Evolutionary conservation across 805 yeast genomes (phyloP).

Genomic region (Ogataea pignaliae): DNA sequence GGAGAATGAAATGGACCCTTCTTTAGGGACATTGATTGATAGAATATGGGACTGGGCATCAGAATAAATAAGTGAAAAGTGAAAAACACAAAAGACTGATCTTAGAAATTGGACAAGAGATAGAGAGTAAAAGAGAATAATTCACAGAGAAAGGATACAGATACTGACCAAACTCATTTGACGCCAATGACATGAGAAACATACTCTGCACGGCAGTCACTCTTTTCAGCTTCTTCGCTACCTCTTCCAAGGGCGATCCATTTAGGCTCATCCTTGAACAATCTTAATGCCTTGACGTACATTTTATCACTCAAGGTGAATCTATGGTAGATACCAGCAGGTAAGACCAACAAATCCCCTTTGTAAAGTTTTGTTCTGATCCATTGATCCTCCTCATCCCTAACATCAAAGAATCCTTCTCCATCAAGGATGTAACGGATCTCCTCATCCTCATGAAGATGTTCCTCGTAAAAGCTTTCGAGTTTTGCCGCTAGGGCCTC

Average conservation of each 20-base stretch:
- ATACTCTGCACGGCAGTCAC: constrained; percentile 43
- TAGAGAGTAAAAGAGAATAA: no score
- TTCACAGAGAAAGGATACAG: no score
- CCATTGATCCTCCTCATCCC: constrained; percentile 63
- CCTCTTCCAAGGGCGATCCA: constrained; percentile 81
- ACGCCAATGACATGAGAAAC: constrained; percentile 25
- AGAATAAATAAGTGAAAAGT: no score
- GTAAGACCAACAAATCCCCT: constrained; percentile 69
- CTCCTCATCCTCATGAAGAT: constrained; percentile 95
- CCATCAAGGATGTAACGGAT: constrained; percentile 88
- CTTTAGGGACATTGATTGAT: no score
- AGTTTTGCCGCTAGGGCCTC: constrained; percentile 59
- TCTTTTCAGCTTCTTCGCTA: constrained; percentile 35
- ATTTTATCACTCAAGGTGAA: constrained; percentile 68
- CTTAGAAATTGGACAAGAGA: no score
- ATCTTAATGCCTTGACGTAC: constrained; percentile 70
- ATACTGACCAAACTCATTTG: background rate
- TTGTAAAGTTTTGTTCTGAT: constrained; percentile 60
- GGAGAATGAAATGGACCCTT: no score
- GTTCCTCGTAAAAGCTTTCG: constrained; percentile 72
- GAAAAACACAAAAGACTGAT: no score
- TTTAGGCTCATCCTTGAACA: constrained; percentile 93
- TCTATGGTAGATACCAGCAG: constrained; percentile 93
- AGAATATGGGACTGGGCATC: no score
- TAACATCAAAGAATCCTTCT: constrained; percentile 85